Conservation (phyloP, 371 early-diverging fungal genomes). For the Actinomucor elegans region DNA sequence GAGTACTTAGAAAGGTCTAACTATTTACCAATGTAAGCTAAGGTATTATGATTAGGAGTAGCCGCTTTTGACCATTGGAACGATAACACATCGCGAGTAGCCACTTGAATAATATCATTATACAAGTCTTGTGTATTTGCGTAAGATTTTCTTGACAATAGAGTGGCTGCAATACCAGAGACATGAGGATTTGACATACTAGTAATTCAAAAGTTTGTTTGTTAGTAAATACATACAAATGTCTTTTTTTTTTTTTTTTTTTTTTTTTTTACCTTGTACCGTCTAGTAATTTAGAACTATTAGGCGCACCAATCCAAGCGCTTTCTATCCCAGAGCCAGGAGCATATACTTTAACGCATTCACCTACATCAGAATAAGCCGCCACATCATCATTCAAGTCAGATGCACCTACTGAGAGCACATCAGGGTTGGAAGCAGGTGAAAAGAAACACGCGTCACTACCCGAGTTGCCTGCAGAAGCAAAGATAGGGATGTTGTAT, state of each 20-base stretch:
- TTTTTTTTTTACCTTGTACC: conserved; percentile 66
- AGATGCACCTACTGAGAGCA: no score
- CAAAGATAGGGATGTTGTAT: conserved; percentile 46
- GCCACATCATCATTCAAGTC: no score
- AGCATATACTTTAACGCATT: conserved; percentile 54
- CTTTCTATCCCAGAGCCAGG: conserved; percentile 51
- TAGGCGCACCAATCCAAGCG: conserved; percentile 42
- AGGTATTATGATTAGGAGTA: neutral
- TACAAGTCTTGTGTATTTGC: conserved; percentile 21
- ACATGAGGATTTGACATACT: no score
- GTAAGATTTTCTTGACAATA: conserved; percentile 24
- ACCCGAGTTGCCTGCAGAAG: conserved; percentile 82
- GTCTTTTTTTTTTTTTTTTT: neutral
- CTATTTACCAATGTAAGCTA: conserved; percentile 11
- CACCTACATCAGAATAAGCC: no score
- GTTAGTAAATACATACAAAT: neutral
- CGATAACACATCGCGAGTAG: conserved; percentile 16
- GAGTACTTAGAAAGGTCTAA: no score
- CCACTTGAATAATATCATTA: conserved; percentile 3
- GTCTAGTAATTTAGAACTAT: conserved; percentile 49
- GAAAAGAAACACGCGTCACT: no score
- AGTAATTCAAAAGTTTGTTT: no score
- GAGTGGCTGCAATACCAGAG: conserved; percentile 66
- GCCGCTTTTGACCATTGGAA: neutral
- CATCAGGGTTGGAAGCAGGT: no score